phyloP scores from a whole-genome alignment of 116 monocot species.

The Zostera marina region DNA sequence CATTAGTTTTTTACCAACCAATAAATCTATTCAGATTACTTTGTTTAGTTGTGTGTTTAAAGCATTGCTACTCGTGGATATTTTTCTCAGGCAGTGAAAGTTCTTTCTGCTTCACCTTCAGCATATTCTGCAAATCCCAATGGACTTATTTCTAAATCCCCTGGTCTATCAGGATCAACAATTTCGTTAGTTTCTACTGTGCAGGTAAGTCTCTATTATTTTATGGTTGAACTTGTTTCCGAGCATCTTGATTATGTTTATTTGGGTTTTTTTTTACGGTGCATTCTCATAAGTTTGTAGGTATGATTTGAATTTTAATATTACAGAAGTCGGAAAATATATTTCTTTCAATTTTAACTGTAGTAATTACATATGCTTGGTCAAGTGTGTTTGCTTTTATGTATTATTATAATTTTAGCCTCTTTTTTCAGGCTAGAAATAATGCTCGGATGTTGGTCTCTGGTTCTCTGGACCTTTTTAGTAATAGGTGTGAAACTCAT shows the following conservation, averaged over 20 bases:
- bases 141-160: slow-evolving; percentile 51
- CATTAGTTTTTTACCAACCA: not conserved
- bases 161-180: slow-evolving; percentile 66
- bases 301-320: too few species aligned
- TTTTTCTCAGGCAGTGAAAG: slow-evolving; percentile 53
- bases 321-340: too few species aligned
- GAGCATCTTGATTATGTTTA: too few species aligned
- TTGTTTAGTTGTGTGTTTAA: not conserved
- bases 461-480: slow-evolving; percentile 83
- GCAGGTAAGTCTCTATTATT: slow-evolving; percentile 43
- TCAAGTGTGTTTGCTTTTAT: not conserved
- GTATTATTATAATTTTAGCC: not conserved
- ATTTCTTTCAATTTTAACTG: not conserved
- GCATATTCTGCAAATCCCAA: slow-evolving; percentile 92
- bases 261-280: too few species aligned
- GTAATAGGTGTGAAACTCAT: slow-evolving; percentile 42
- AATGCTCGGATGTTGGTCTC: slow-evolving; percentile 85
- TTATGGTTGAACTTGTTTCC: too few species aligned
- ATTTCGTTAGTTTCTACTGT: slow-evolving; percentile 92
- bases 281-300: too few species aligned
- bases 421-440: slow-evolving; percentile 64
- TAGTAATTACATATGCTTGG: not conserved
- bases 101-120: slow-evolving; percentile 78
- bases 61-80: not conserved
- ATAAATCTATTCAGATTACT: not conserved